phyloP scores from a whole-genome alignment of 768 basidiomycete species.

The Tephrocybe sp. region DNA sequence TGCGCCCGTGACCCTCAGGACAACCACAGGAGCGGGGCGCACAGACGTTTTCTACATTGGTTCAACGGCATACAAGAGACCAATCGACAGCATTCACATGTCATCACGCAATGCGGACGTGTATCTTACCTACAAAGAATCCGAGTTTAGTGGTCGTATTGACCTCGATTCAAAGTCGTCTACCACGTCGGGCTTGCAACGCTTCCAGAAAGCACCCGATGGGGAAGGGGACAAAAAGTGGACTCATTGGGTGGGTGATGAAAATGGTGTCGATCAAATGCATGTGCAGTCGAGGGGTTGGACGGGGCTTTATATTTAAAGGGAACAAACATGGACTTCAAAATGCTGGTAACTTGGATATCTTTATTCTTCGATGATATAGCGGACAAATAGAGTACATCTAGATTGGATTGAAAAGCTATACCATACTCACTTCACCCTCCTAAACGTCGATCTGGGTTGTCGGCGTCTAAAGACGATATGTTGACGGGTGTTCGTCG shows the following conservation, averaged over 20 bases:
- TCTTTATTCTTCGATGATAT: neutral
- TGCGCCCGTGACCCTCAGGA: conserved; percentile 35
- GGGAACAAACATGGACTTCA: neutral
- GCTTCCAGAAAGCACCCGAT: conserved; percentile 6
- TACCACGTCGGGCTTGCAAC: conserved; percentile 27
- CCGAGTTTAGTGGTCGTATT: conserved; percentile 48
- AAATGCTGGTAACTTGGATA: neutral
- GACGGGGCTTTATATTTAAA: conserved; percentile 44
- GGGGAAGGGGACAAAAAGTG: conserved; percentile 22
- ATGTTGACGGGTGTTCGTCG: neutral
- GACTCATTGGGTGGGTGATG: conserved; percentile 41
- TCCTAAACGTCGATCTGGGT: conserved; percentile 11
- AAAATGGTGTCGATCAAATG: conserved; percentile 38
- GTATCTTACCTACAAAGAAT: conserved; percentile 52
- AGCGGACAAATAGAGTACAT: neutral
- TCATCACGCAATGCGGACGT: conserved; percentile 50
- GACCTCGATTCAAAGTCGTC: conserved; percentile 41
- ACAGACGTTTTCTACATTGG: conserved; percentile 47
- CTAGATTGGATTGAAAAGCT: neutral
- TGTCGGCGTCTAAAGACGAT: conserved; percentile 8
- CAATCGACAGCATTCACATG: conserved; percentile 44
- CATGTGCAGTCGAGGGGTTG: conserved; percentile 41
- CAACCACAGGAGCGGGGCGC: conserved; percentile 52
- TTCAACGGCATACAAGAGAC: conserved; percentile 38
- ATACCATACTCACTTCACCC: conserved; percentile 1